These are phyloP conservation scores for Candida wancherniae DNA, from an alignment of 805 yeast genomes.

Conservation along the genomic window DNA sequence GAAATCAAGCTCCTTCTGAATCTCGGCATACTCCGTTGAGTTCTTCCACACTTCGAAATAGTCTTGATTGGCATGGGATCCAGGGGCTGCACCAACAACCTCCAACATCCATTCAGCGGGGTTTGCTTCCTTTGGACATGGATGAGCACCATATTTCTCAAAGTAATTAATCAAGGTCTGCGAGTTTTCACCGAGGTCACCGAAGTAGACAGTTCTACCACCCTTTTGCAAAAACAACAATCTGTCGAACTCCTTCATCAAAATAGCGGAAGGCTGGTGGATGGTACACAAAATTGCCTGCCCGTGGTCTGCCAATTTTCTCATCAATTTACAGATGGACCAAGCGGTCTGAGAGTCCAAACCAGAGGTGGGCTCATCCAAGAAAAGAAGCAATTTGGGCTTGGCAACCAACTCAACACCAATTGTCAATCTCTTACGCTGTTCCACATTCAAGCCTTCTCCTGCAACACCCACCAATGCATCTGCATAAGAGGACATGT, in stretches of 20 bases:
- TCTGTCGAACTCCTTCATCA: slow-evolving; percentile 65
- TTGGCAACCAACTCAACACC: slow-evolving; percentile 72
- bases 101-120: slow-evolving; percentile 71
- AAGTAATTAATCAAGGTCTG: slow-evolving; percentile 56
- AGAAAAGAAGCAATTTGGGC: slow-evolving; percentile 56
- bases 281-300: slow-evolving; percentile 74
- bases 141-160: slow-evolving; percentile 67
- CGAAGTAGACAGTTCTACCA: slow-evolving; percentile 77
- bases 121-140: slow-evolving; percentile 38
- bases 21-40: slow-evolving; percentile 56
- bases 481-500: slow-evolving; percentile 67
- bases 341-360: slow-evolving; percentile 66
- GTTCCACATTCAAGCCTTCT: slow-evolving; percentile 38
- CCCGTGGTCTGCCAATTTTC: slow-evolving; percentile 65
- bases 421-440: slow-evolving; percentile 40
- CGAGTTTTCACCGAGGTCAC: slow-evolving; percentile 70
- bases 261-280: slow-evolving; percentile 72
- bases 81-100: slow-evolving; percentile 80
- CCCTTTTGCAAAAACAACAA: slow-evolving; percentile 65
- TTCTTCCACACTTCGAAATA: slow-evolving; percentile 74
- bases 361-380: slow-evolving; percentile 75
- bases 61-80: slow-evolving; percentile 67
- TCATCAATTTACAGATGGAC: slow-evolving; percentile 64
- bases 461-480: slow-evolving; percentile 79
- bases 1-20: slow-evolving; percentile 52